phyloP scores from a whole-genome alignment of 345 rosid genomes.

The Lumnitzera racemosa region DNA sequence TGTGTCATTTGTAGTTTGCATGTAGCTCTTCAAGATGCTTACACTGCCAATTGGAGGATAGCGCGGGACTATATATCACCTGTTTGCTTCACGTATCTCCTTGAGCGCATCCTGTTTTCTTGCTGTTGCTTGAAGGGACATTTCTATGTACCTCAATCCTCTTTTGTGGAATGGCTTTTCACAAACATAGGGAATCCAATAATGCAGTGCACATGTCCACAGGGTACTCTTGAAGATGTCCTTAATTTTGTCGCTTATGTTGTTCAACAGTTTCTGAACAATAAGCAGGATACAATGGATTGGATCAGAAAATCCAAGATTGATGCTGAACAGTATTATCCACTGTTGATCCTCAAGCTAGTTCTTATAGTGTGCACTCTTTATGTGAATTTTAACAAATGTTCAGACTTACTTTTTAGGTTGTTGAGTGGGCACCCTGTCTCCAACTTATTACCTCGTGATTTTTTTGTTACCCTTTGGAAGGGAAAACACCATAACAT shows the following conservation, averaged over 20 bases:
- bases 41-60: constrained; percentile 21
- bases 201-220: background rate
- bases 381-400: constrained; percentile 22
- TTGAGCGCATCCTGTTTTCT: constrained; percentile 29
- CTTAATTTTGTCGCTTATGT: constrained; percentile 6
- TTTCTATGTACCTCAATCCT: constrained; percentile 20
- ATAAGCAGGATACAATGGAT: constrained; percentile 8
- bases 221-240: background rate
- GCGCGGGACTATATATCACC: constrained; percentile 28
- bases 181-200: constrained; percentile 11
- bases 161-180: constrained; percentile 36
- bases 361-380: constrained; percentile 24
- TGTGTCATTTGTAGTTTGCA: constrained; percentile 15
- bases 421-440: constrained; percentile 13
- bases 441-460: constrained; percentile 13
- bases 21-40: constrained; percentile 27
- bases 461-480: constrained; percentile 11
- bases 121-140: constrained; percentile 10
- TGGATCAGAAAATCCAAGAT: constrained; percentile 20
- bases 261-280: constrained; percentile 6
- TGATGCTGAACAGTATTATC: constrained; percentile 4
- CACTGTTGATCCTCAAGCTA: constrained; percentile 25
- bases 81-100: constrained; percentile 33
- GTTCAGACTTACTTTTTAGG: constrained; percentile 5
- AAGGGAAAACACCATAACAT: background rate